Conservation (phyloP, 2,329 filamentous ascomycete genomes). For the Claviceps sp. region DNA sequence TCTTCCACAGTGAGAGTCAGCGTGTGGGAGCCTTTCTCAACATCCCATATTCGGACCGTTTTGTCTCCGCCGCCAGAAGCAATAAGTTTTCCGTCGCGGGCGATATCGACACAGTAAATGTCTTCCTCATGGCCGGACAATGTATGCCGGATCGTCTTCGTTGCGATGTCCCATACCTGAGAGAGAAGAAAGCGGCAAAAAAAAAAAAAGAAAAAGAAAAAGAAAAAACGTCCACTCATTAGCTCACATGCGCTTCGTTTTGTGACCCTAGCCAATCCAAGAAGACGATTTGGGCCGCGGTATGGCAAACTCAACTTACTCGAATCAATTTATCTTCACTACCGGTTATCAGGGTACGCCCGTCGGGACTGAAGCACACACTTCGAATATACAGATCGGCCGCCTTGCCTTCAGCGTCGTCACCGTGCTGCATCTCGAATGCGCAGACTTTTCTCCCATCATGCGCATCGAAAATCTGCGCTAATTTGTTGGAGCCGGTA, state of each 20-base stretch:
- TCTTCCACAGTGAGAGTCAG: constrained; percentile 87
- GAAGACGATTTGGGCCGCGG: background rate
- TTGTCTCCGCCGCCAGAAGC: constrained; percentile 91
- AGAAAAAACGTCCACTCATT: background rate
- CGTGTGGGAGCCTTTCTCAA: constrained; percentile 69
- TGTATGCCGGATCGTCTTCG: constrained; percentile 72
- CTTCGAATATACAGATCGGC: constrained; percentile 94
- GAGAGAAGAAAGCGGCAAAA: background rate
- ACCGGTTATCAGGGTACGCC: constrained; percentile 83
- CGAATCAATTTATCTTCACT: constrained; percentile 96
- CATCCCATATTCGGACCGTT: constrained; percentile 92
- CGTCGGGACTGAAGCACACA: constrained; percentile 96
- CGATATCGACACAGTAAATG: constrained; percentile 93
- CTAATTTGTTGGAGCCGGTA: constrained; percentile 94
- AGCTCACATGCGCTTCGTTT: constrained; percentile 3
- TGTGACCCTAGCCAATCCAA: no score
- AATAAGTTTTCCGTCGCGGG: constrained; percentile 83
- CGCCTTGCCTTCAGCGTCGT: constrained; percentile 61
- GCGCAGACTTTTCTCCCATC: constrained; percentile 80
- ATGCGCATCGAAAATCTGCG: constrained; percentile 94
- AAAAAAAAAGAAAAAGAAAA: no score
- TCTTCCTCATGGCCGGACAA: constrained; percentile 98
- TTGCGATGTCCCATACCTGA: constrained; percentile 87
- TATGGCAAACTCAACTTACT: constrained; percentile 39
- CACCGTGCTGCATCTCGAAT: constrained; percentile 53